These are phyloP conservation scores for Triticum turgidum DNA, from an alignment of 176 grass and related monocot species.

Conservation along the genomic window DNA sequence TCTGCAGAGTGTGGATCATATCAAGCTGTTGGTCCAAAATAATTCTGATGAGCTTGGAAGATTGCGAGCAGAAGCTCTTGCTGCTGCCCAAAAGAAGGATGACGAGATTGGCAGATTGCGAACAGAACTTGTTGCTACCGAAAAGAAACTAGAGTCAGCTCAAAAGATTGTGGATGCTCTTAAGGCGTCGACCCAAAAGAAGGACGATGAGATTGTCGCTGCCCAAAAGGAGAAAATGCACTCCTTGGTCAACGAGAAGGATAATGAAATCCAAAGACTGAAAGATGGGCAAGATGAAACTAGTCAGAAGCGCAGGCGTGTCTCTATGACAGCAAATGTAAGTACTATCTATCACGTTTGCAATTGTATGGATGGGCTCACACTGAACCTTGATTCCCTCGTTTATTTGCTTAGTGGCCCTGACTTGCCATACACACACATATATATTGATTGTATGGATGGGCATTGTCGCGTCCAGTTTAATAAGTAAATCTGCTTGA, in stretches of 20 bases:
- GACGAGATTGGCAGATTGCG: slow-evolving; percentile 7
- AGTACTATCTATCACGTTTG: slow-evolving; percentile 16
- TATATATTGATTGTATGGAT: background rate
- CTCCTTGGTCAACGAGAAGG: slow-evolving; percentile 40
- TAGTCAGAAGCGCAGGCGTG: slow-evolving; percentile 29
- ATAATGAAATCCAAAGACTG: slow-evolving; percentile 16
- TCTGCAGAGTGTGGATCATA: slow-evolving; percentile 18
- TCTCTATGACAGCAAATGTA: slow-evolving; percentile 18
- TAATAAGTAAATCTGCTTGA: background rate
- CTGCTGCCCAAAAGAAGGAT: slow-evolving; percentile 32
- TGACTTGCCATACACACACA: background rate
- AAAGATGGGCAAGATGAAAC: slow-evolving; percentile 25
- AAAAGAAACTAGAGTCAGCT: too few species aligned
- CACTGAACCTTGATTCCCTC: too few species aligned
- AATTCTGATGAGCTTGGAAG: too few species aligned
- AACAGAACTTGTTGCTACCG: background rate
- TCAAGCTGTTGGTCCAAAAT: slow-evolving; percentile 3
- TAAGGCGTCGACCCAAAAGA: too few species aligned
- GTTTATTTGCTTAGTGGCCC: background rate
- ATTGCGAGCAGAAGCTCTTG: too few species aligned
- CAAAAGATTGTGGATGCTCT: too few species aligned
- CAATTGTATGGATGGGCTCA: background rate
- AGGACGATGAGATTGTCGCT: too few species aligned
- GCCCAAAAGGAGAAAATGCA: background rate
- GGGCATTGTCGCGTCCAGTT: background rate